Evolutionary conservation across 1,284 basidiomycete species (phyloP).

Genomic region (Thecaphora frezii): DNA sequence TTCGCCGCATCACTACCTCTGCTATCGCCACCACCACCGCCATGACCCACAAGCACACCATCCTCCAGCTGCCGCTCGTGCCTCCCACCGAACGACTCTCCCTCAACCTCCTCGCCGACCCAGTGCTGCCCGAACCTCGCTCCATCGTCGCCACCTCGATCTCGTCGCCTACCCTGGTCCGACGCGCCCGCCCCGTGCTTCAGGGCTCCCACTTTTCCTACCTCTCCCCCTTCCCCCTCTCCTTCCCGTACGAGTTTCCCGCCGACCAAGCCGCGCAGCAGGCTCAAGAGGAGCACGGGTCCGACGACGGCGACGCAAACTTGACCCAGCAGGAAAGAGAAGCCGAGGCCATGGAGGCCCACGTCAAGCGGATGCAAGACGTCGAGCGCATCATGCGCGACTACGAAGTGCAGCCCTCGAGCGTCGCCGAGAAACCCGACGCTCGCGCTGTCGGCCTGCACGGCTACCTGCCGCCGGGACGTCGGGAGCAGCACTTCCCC

Average conservation of each 20-base stretch:
- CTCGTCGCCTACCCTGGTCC: slow-evolving; percentile 61
- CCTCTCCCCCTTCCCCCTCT: slow-evolving; percentile 76
- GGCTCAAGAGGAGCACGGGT: slow-evolving; percentile 16
- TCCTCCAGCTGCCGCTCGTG: slow-evolving; percentile 67
- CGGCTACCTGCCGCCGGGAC: slow-evolving; percentile 27
- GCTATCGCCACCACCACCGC: neutral
- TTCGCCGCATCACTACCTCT: too few relatives aligned
- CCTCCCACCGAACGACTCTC: slow-evolving; percentile 67
- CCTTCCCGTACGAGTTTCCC: slow-evolving; percentile 80
- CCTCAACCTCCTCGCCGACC: slow-evolving; percentile 72
- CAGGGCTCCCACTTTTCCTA: slow-evolving; percentile 75
- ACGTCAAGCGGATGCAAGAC: slow-evolving; percentile 43
- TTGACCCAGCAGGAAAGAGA: slow-evolving; percentile 25
- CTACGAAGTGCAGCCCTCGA: slow-evolving; percentile 39
- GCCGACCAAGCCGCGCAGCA: slow-evolving; percentile 26
- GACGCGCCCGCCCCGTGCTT: slow-evolving; percentile 69
- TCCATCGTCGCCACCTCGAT: slow-evolving; percentile 63
- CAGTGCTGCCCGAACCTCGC: slow-evolving; percentile 64
- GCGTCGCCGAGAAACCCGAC: too few relatives aligned
- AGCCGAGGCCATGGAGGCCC: slow-evolving; percentile 17
- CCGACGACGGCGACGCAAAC: slow-evolving; percentile 15
- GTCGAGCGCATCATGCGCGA: slow-evolving; percentile 42
- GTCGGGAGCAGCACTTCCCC: slow-evolving; percentile 37
- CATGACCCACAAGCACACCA: slow-evolving; percentile 9
- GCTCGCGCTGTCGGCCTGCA: too few relatives aligned